phyloP scores from a whole-genome alignment of 805 yeast genomes.

The Pichia deserticola region DNA sequence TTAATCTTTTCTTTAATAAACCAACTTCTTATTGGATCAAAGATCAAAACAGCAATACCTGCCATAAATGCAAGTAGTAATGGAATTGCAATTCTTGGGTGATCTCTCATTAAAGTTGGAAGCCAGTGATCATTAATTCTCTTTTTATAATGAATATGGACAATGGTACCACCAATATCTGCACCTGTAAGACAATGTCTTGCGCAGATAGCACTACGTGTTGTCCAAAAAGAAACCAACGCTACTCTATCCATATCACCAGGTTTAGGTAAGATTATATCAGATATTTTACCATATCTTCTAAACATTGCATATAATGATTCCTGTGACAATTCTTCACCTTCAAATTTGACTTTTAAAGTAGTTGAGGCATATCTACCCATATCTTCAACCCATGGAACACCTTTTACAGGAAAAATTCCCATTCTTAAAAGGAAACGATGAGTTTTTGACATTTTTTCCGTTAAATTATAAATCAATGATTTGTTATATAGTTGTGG shows the following conservation, averaged over 20 bases:
- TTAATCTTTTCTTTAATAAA: slow-evolving; percentile 69
- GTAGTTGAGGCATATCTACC: slow-evolving; percentile 62
- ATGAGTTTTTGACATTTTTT: slow-evolving; percentile 9
- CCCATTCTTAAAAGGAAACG: slow-evolving; percentile 40
- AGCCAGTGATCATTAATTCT: slow-evolving; percentile 45
- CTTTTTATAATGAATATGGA: slow-evolving; percentile 71
- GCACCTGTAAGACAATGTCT: slow-evolving; percentile 87
- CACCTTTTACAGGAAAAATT: slow-evolving; percentile 75
- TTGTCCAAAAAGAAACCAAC: slow-evolving; percentile 44
- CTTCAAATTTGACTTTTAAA: slow-evolving; percentile 66
- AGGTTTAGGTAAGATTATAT: slow-evolving; percentile 53
- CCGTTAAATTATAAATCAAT: slow-evolving; percentile 11
- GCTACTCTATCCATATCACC: slow-evolving; percentile 44
- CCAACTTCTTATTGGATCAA: slow-evolving; percentile 88
- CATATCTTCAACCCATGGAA: slow-evolving; percentile 95
- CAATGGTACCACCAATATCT: slow-evolving; percentile 48
- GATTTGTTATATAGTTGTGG: slow-evolving; percentile 14
- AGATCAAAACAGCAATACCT: slow-evolving; percentile 72
- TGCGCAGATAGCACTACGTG: slow-evolving; percentile 74
- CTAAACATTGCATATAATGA: slow-evolving; percentile 70
- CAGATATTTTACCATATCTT: slow-evolving; percentile 77
- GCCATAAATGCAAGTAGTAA: slow-evolving; percentile 70
- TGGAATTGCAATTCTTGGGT: slow-evolving; percentile 80
- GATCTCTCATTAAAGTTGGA: slow-evolving; percentile 55
- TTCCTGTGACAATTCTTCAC: slow-evolving; percentile 71